phyloP scores from a whole-genome alignment of 768 basidiomycete species.

The Coprinellus micaceus region DNA sequence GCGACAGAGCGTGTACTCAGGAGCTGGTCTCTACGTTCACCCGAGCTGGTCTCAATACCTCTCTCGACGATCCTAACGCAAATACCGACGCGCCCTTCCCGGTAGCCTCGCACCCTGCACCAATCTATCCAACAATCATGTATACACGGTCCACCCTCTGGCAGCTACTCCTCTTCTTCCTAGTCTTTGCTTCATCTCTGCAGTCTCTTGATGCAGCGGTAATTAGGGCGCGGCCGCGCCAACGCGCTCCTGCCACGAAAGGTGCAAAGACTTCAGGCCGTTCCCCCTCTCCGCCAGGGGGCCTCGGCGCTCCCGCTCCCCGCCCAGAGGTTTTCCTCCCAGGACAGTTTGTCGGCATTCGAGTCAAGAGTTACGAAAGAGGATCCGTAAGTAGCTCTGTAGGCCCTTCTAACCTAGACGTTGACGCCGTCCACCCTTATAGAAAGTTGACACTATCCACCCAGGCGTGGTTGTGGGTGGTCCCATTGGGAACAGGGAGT shows the following conservation, averaged over 20 bases:
- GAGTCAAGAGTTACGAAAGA: background rate
- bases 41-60: background rate
- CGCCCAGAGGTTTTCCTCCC: background rate
- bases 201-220: background rate
- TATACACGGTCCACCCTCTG: background rate
- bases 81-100: background rate
- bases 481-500: slow-evolving; percentile 13
- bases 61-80: background rate
- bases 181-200: background rate
- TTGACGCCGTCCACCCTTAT: background rate
- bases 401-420: background rate
- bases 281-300: background rate
- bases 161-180: background rate
- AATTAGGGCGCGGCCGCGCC: background rate
- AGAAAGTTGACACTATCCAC: slow-evolving; percentile 19
- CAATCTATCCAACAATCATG: background rate
- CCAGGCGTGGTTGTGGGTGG: slow-evolving; percentile 20
- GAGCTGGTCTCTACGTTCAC: background rate
- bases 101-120: background rate
- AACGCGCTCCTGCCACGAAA: background rate
- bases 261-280: background rate
- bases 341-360: background rate
- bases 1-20: background rate
- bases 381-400: background rate
- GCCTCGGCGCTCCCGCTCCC: background rate